Conservation (phyloP, 495 filamentous ascomycete species). For the Penicillium daleae region DNA sequence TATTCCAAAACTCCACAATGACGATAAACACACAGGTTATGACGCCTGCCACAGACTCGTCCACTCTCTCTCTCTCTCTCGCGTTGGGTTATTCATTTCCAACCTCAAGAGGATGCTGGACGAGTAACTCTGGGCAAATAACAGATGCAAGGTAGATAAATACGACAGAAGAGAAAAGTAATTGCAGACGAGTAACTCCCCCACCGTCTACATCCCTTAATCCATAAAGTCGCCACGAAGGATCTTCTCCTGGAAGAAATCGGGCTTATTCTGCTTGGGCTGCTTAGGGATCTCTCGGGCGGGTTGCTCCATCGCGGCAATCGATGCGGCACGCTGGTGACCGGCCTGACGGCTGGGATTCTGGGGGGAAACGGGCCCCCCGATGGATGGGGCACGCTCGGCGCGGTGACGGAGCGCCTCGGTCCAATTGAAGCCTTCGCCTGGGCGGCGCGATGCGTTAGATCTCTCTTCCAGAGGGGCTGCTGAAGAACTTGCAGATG, state of each 20-base stretch:
- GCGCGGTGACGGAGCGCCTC: slow-evolving; percentile 89
- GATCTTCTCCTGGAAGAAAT: slow-evolving; percentile 94
- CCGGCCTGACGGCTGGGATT: slow-evolving; percentile 31
- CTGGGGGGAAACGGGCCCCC: slow-evolving; percentile 47
- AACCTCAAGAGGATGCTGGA: not conserved
- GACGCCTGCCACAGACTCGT: slow-evolving; percentile 3
- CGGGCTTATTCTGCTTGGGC: slow-evolving; percentile 72
- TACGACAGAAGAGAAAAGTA: not conserved
- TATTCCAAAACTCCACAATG: not conserved
- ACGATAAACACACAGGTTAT: slow-evolving; percentile 16
- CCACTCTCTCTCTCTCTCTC: not conserved
- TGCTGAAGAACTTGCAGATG: slow-evolving; percentile 46
- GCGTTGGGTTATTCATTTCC: not conserved
- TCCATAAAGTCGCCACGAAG: slow-evolving; percentile 99
- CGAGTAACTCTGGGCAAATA: not conserved
- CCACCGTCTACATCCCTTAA: slow-evolving; percentile 37
- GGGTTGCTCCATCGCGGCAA: slow-evolving; percentile 68
- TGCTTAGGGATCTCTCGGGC: slow-evolving; percentile 69
- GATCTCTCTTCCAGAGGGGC: slow-evolving; percentile 48
- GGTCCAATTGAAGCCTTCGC: slow-evolving; percentile 93
- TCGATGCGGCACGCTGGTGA: slow-evolving; percentile 63
- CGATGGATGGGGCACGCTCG: slow-evolving; percentile 73
- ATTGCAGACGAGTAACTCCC: not conserved
- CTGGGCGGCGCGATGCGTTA: slow-evolving; percentile 62
- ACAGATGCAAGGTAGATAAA: not conserved